A percentile compares a stretch with the other conserved stretches of the same genome.
phyloP scores from a whole-genome alignment of 768 basidiomycete genomes.

The Bullera alba region DNA sequence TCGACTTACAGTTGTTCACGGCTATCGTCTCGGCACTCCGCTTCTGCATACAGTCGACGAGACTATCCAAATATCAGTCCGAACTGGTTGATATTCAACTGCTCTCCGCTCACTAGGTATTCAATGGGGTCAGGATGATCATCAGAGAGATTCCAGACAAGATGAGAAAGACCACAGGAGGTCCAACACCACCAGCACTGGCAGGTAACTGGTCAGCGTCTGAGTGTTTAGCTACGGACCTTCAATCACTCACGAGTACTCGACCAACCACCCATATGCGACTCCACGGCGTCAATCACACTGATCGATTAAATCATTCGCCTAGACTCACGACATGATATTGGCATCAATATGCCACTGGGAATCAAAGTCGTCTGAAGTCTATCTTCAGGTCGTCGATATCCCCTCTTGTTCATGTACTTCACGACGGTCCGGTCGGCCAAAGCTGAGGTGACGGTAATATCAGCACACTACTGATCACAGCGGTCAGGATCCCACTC shows the following conservation, averaged over 20 bases:
- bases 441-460: slow-evolving; percentile 13
- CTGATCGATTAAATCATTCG: too few species aligned
- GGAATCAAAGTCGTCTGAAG: slow-evolving; percentile 38
- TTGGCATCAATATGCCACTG: slow-evolving; percentile 34
- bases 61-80: slow-evolving; percentile 2
- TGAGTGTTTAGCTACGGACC: neutral
- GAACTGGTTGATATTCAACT: neutral
- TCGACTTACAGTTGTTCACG: slow-evolving; percentile 41
- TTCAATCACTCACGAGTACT: slow-evolving; percentile 15
- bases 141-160: slow-evolving; percentile 37
- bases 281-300: slow-evolving; percentile 12
- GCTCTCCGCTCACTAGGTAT: slow-evolving; percentile 28
- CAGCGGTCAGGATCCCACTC: slow-evolving; percentile 6
- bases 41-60: slow-evolving; percentile 33
- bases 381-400: slow-evolving; percentile 45
- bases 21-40: slow-evolving; percentile 42
- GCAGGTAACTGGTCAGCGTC: slow-evolving; percentile 1
- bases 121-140: slow-evolving; percentile 34
- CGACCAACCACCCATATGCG: slow-evolving; percentile 39
- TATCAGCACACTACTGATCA: neutral
- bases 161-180: slow-evolving; percentile 34
- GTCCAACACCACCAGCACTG: slow-evolving; percentile 37
- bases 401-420: slow-evolving; percentile 40
- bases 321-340: slow-evolving; percentile 24
- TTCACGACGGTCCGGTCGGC: slow-evolving; percentile 37